Evolutionary conservation across 805 yeast genomes (phyloP), one percentile per base, ranked within the genome.

Genomic region (Zygoascus flipseniorum): DNA sequence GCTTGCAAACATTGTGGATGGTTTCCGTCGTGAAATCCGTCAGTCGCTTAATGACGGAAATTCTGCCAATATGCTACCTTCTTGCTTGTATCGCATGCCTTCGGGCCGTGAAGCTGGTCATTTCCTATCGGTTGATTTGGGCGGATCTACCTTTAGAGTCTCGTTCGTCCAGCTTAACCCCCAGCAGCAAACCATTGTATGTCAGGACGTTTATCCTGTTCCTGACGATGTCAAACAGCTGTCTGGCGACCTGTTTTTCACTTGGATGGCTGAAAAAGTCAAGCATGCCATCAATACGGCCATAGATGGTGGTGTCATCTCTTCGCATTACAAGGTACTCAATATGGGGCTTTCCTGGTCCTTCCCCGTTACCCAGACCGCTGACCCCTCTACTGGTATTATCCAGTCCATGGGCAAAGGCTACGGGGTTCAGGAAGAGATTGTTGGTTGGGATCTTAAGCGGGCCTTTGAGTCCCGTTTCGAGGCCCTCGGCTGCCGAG

Each of bases 81-180:
- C 95, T 1, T 89, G 71, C 63, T 89, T 88, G 20, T 83, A 89
- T 3, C 75, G 77, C 8, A 76, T 85, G 58, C 97, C 97, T 26
- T 78, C 76, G 35, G 96, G 97, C 37, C 72, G 77, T 44, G 96
- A 89, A 66, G 70, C 69, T 48, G 97, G 97, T 37, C 72, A 84
- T 43, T 78, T 75, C 54, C 70, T 89, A 52, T 95, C 96, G 52
- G 90, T 92, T 5, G 96, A 89, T 65, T 74, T 89, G 49, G 97
- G 97, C 56, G 97, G 97, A 45, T 87, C 96, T 48, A 87, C 89
- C 60, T 85, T 89, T 68, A 76, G 96, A 64, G 92, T 88, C n/a
- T 88, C 95, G 59, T 85, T 95, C 5, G 88, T 88, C 32, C 67
- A 76, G 39, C 74, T 89, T 61, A 74, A 77, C 49, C 95, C 51